Evolutionary conservation across 2,329 filamentous ascomycete species (phyloP).

Genomic region (Penicillium sumatraense): DNA sequence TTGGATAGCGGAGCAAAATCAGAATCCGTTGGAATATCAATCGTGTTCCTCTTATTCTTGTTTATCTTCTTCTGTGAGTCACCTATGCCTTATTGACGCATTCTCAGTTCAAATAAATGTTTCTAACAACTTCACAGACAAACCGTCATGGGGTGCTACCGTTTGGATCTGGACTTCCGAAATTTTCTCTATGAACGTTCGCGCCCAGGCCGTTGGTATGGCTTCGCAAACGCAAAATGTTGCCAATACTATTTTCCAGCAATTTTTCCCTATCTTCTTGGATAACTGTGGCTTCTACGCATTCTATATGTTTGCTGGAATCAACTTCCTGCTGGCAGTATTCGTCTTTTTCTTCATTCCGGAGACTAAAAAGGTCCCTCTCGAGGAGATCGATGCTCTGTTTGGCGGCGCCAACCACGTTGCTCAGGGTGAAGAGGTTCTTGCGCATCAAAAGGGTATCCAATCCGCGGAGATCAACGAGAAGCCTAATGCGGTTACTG

Average conservation of each 20-base stretch:
- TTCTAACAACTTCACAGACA: slow-evolving; percentile 53
- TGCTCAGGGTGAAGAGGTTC: slow-evolving; percentile 36
- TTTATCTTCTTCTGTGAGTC: slow-evolving; percentile 57
- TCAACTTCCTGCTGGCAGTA: slow-evolving; percentile 54
- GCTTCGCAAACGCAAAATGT: slow-evolving; percentile 65
- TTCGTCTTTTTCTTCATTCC: slow-evolving; percentile 59
- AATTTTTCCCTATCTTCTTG: slow-evolving; percentile 72
- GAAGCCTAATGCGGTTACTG: slow-evolving; percentile 23
- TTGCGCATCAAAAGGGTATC: slow-evolving; percentile 29
- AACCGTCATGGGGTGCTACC: slow-evolving; percentile 71
- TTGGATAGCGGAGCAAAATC: slow-evolving; percentile 56
- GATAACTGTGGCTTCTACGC: slow-evolving; percentile 61
- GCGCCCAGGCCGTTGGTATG: slow-evolving; percentile 72
- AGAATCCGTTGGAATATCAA: slow-evolving; percentile 66
- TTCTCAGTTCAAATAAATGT: slow-evolving; percentile 3
- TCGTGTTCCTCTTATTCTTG: slow-evolving; percentile 69
- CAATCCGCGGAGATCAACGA: slow-evolving; percentile 15
- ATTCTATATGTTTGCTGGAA: slow-evolving; percentile 60
- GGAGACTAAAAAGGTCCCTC: slow-evolving; percentile 53
- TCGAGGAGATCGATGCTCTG: slow-evolving; percentile 45
- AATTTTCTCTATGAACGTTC: slow-evolving; percentile 73
- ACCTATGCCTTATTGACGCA: background rate
- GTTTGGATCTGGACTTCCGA: slow-evolving; percentile 74
- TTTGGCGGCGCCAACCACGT: slow-evolving; percentile 45
- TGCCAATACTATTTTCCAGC: slow-evolving; percentile 69